Conservation (phyloP, 2,329 filamentous ascomycete species). For the Diplodia intermedia region DNA sequence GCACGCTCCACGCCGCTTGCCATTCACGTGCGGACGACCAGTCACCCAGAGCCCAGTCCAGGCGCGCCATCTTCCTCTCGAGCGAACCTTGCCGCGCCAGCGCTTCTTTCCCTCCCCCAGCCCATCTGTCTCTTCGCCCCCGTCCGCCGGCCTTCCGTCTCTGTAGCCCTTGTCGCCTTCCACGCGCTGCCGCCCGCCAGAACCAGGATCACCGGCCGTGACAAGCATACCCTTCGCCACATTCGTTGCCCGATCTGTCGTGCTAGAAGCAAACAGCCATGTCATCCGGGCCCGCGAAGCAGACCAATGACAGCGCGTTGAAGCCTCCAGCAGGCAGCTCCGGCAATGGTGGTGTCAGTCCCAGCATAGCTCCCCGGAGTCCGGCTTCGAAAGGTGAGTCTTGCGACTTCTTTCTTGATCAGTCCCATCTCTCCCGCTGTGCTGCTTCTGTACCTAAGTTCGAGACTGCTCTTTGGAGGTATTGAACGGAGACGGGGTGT, state of each 20-base stretch:
- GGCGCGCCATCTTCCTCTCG: slow-evolving; percentile 9
- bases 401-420: not conserved
- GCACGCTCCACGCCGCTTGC: slow-evolving; percentile 23
- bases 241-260: slow-evolving; percentile 26
- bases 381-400: slow-evolving; percentile 26
- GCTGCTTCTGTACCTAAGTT: slow-evolving; percentile 10
- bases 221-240: slow-evolving; percentile 3
- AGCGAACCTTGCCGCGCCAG: slow-evolving; percentile 15
- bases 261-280: slow-evolving; percentile 22
- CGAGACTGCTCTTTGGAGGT: not conserved
- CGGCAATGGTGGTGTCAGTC: slow-evolving; percentile 9
- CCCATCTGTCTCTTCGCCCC: slow-evolving; percentile 9
- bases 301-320: slow-evolving; percentile 22
- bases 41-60: not conserved
- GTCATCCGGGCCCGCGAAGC: slow-evolving; percentile 23
- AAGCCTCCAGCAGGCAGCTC: slow-evolving; percentile 3
- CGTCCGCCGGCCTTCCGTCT: slow-evolving; percentile 11
- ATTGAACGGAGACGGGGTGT: slow-evolving; percentile 4
- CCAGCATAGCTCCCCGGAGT: not conserved
- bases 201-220: slow-evolving; percentile 15
- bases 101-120: not conserved
- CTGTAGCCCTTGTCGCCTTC: slow-evolving; percentile 12
- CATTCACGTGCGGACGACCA: slow-evolving; percentile 20
- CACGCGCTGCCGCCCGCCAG: slow-evolving; percentile 12
- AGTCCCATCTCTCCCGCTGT: not conserved